Conservation (phyloP, 1,284 basidiomycete genomes). For the Leccinum angustisporum region DNA sequence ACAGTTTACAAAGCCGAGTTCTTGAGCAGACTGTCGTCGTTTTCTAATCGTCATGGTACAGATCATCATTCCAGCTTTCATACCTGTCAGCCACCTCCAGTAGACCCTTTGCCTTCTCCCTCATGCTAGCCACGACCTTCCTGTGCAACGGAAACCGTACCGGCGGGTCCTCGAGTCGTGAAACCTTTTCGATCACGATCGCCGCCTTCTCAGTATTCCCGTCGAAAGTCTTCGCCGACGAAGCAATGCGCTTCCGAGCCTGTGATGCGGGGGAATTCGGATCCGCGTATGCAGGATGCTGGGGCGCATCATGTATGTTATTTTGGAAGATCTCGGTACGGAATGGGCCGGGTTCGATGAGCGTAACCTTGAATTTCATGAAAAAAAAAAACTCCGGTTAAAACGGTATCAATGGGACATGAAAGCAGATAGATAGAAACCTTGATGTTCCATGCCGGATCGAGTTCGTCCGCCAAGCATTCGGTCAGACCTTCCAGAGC, state of each 20-base stretch:
- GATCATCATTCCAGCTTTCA: conserved; percentile 23
- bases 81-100: conserved; percentile 15
- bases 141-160: conserved; percentile 25
- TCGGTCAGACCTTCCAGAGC: conserved; percentile 34
- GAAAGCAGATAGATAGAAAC: conserved; percentile 7
- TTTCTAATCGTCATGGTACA: conserved; percentile 17
- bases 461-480: conserved; percentile 24
- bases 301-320: conserved; percentile 2
- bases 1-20: not conserved
- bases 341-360: conserved; percentile 28
- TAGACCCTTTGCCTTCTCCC: conserved; percentile 21
- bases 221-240: not conserved
- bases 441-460: conserved; percentile 35
- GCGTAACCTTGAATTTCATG: conserved; percentile 15
- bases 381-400: not conserved
- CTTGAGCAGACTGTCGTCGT: not conserved
- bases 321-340: conserved; percentile 14
- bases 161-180: conserved; percentile 19
- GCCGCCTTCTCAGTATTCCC: conserved; percentile 21
- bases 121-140: conserved; percentile 9
- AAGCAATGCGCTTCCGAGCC: conserved; percentile 1
- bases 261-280: conserved; percentile 5
- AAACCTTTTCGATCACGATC: conserved; percentile 19
- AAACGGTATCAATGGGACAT: not conserved
- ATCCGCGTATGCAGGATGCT: conserved; percentile 26